Percentiles rank a stretch among this genome's conserved stretches.
Conservation (phyloP, 2,329 filamentous ascomycete species). For the Fusarium phyllophilum region DNA sequence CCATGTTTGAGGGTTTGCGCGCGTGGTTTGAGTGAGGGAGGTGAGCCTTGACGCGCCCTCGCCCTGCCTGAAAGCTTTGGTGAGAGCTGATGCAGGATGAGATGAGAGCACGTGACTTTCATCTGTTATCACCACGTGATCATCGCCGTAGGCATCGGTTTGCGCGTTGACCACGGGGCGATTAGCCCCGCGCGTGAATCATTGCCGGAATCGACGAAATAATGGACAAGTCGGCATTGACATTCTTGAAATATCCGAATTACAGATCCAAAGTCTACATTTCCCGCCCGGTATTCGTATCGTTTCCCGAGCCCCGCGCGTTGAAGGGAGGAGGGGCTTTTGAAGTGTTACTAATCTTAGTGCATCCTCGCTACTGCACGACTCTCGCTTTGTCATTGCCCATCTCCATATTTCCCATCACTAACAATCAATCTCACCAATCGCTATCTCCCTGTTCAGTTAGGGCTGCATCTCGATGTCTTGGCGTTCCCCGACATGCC, state of each 20-base stretch:
- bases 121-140: neutral
- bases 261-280: neutral
- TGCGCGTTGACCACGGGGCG: too few species aligned
- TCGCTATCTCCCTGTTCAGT: neutral
- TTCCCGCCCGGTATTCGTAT: constrained; percentile 1
- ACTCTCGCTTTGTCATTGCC: constrained; percentile 17
- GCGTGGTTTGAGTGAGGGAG: neutral
- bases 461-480: constrained; percentile 21
- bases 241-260: neutral
- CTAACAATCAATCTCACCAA: constrained; percentile 5
- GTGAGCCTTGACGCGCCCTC: constrained; percentile 15
- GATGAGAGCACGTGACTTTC: neutral
- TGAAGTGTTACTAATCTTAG: constrained; percentile 1
- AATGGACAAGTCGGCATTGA: neutral
- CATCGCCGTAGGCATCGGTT: accelerated
- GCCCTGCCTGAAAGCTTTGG: constrained; percentile 6
- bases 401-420: neutral
- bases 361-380: neutral
- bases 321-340: accelerated
- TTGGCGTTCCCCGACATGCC: constrained; percentile 41
- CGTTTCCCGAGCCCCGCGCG: constrained; percentile 14
- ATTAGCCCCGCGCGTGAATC: neutral
- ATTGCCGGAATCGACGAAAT: neutral
- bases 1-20: constrained; percentile 14
- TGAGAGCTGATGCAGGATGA: neutral